A percentile compares a stretch with the other conserved stretches of the same genome.
Conservation (phyloP, 169 alveolate genomes). For the Amoebophrya sp. region DNA sequence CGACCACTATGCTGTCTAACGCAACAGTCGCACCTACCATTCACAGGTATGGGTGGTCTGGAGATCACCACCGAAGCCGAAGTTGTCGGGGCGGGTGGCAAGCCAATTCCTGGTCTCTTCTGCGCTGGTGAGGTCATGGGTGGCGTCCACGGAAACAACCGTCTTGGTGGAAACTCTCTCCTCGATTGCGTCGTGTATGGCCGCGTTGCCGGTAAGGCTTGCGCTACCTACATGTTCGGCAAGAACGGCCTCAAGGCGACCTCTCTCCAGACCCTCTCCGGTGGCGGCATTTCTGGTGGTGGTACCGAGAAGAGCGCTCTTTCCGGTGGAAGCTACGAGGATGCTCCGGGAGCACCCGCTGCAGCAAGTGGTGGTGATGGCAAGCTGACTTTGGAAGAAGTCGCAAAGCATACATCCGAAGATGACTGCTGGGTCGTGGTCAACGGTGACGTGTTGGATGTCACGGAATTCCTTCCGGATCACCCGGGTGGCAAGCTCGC, state of each 20-base stretch:
- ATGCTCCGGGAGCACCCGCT: not conserved
- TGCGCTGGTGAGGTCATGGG: too few relatives aligned
- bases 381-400: constrained; percentile 43
- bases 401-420: constrained; percentile 59
- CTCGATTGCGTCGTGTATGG: too few relatives aligned
- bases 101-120: too few relatives aligned
- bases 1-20: too few relatives aligned
- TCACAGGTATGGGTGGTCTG: too few relatives aligned
- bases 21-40: too few relatives aligned
- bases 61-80: too few relatives aligned
- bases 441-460: constrained; percentile 59
- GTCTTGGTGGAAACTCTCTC: too few relatives aligned
- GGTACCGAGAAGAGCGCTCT: not conserved
- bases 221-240: not conserved
- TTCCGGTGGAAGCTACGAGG: not conserved
- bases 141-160: too few relatives aligned
- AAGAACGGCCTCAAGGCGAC: not conserved
- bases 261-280: not conserved
- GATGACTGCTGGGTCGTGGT: constrained; percentile 67
- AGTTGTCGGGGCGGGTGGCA: too few relatives aligned
- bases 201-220: too few relatives aligned
- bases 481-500: constrained; percentile 60
- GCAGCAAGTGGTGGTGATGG: constrained; percentile 34
- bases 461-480: constrained; percentile 51
- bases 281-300: not conserved